phyloP scores from a whole-genome alignment of 176 grass and related monocot genomes.

The Cenchrus fungigraminus region DNA sequence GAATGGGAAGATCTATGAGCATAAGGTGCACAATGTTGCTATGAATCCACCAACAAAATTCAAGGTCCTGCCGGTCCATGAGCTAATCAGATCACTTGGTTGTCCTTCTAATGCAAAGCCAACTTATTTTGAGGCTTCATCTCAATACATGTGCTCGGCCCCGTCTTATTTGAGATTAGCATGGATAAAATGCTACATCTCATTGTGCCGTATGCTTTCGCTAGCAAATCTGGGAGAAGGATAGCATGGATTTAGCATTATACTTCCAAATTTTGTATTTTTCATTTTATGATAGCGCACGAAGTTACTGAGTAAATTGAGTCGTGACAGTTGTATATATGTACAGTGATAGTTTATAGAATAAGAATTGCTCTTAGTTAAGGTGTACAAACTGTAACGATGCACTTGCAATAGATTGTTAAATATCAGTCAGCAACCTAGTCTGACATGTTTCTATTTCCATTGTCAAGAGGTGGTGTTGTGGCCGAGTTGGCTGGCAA shows the following conservation, averaged over 20 bases:
- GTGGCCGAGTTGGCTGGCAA: not conserved
- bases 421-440: slow-evolving; percentile 6
- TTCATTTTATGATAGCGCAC: slow-evolving; percentile 49
- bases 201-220: slow-evolving; percentile 52
- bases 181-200: slow-evolving; percentile 70
- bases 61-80: slow-evolving; percentile 68
- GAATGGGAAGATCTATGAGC: slow-evolving; percentile 93
- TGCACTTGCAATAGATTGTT: not conserved
- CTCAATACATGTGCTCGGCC: not conserved
- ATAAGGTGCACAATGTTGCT: slow-evolving; percentile 86
- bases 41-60: slow-evolving; percentile 75
- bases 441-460: slow-evolving; percentile 7
- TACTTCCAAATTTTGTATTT: slow-evolving; percentile 44
- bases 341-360: slow-evolving; percentile 46
- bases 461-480: not conserved
- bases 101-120: slow-evolving; percentile 78
- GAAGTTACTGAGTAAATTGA: slow-evolving; percentile 33
- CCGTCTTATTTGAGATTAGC: slow-evolving; percentile 43
- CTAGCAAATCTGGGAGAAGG: slow-evolving; percentile 58
- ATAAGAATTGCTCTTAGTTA: slow-evolving; percentile 44
- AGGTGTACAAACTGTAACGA: slow-evolving; percentile 13
- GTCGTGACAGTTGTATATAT: slow-evolving; percentile 59
- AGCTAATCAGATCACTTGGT: slow-evolving; percentile 75
- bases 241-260: slow-evolving; percentile 41
- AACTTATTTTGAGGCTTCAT: slow-evolving; percentile 86